Percentiles rank a stretch among this genome's conserved stretches.
Conservation (phyloP, 139 green algal genomes). For the Chloropicon primus region DNA sequence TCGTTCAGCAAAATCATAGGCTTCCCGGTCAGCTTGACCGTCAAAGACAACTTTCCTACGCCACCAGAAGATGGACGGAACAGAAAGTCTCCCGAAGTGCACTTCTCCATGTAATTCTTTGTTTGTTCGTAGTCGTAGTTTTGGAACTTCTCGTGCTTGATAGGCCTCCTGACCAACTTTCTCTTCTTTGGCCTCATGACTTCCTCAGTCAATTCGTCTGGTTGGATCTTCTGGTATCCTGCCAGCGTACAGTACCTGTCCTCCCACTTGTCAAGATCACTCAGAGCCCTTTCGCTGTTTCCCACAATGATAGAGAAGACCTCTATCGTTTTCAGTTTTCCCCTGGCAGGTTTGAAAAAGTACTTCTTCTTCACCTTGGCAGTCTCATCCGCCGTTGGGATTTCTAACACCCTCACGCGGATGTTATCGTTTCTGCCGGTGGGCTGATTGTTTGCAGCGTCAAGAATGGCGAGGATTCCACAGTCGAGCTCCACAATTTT, state of each 20-base stretch:
- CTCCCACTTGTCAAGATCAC: neutral
- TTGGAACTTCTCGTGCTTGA: neutral
- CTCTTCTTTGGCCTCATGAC: neutral
- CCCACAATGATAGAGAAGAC: neutral
- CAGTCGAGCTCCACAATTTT: neutral
- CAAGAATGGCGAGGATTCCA: neutral
- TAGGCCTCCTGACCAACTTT: neutral
- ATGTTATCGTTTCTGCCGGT: neutral
- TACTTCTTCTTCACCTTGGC: neutral
- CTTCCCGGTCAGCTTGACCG: conserved; percentile 26
- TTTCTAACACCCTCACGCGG: neutral
- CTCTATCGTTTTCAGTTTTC: neutral
- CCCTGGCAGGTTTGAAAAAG: neutral
- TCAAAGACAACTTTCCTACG: conserved; percentile 22
- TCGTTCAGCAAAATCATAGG: neutral
- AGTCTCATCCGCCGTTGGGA: neutral
- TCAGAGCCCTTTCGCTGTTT: neutral
- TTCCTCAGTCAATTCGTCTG: neutral
- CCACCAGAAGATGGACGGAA: conserved; percentile 33
- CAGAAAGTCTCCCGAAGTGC: conserved; percentile 12
- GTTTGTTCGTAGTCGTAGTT: neutral
- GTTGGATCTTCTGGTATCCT: neutral
- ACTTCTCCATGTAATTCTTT: neutral
- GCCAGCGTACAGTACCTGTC: neutral
- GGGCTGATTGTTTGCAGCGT: neutral